A percentile compares a stretch with the other conserved stretches of the same genome.
Evolutionary conservation across 306 rosid genomes (phyloP).

Genomic region (Abrus precatorius): DNA sequence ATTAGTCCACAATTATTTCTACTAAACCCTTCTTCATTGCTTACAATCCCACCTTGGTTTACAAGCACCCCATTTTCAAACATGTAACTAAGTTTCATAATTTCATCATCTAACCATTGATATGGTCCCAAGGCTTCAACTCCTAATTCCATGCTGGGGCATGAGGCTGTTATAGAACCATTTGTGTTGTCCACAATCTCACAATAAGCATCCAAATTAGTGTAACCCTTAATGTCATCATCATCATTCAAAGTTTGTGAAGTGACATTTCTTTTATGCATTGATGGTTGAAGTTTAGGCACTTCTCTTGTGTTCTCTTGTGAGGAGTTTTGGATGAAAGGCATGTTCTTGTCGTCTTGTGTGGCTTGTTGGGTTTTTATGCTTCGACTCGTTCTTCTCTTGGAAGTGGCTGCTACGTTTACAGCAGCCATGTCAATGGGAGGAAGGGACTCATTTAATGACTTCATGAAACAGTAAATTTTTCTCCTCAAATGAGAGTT

Average conservation of each 20-base stretch:
- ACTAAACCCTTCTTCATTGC: slow-evolving; percentile 23
- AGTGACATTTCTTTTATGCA: slow-evolving; percentile 17
- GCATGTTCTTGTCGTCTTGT: slow-evolving; percentile 40
- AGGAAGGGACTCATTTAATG: slow-evolving; percentile 48
- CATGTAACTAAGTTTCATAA: slow-evolving; percentile 46
- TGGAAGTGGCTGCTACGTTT: slow-evolving; percentile 41
- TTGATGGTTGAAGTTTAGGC: slow-evolving; percentile 11
- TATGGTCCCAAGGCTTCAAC: slow-evolving; percentile 54
- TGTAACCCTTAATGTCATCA: background rate
- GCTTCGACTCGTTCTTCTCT: slow-evolving; percentile 36
- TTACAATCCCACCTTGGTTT: slow-evolving; percentile 23
- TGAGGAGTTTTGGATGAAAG: slow-evolving; percentile 31
- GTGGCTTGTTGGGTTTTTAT: slow-evolving; percentile 37
- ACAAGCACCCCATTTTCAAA: slow-evolving; percentile 44
- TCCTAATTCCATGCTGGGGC: slow-evolving; percentile 36
- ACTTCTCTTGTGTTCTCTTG: background rate
- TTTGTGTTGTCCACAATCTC: slow-evolving; percentile 3
- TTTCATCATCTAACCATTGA: slow-evolving; percentile 60
- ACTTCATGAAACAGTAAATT: slow-evolving; percentile 65
- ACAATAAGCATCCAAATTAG: background rate
- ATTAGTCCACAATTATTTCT: slow-evolving; percentile 30
- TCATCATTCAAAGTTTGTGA: slow-evolving; percentile 22
- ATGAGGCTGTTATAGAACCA: background rate
- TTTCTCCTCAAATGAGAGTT: slow-evolving; percentile 85
- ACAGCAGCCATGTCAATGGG: slow-evolving; percentile 45